Base-by-base conservation (phyloP, 129 eudicot species). In the Tanacetum coccineum region DNA sequence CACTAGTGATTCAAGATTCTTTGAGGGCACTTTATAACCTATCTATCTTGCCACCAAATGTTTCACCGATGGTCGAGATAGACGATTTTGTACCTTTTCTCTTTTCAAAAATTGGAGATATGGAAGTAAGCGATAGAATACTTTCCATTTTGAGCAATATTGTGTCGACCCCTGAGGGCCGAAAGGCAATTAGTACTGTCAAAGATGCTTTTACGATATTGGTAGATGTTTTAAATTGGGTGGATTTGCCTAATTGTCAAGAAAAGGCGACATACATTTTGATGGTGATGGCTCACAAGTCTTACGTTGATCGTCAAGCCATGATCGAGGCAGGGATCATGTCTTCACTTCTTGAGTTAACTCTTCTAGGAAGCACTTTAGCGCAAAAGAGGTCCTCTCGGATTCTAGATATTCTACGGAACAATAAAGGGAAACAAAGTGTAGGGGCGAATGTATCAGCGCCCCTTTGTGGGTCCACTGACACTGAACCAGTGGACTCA, bases 221-320 rank as follows among this genome's bases (percentile, higher is more conserved):
- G 51, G 79, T 88, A 2, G 98, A 92, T 67, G 89, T 89, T 8
- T 76, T 92, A 70, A 80, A 70, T 59, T 92, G 98, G 96, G 84
- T 74, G 25, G 98, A 92, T 78, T 85, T 87, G 6, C 94, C 95
- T 2, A 75, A 61, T 28, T 92, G 96, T 68, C 98, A 92, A 74
- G 98, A 92, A 62, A 92, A 85, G 50, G 95, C 80, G 0, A 57
- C 95, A 0, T 88, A 92, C 48, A 80, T 92, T 46, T 57, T 92
- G 19, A 92, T 92, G 98, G 89, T 92, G 71, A 92, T 92, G 96
- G 96, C 95, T 68, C 96, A 88, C 69, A 92, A 92, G 63, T 74
- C 96, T 1, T 78, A 83, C 52, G 81, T 74, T 32, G 91, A 92
- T 74, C 77, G 93, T 40, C 96, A 83, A 63, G 78, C 91, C 59